These are phyloP conservation scores for Vitis hybrid DNA, from an alignment of 177 flowering plant genomes.

Conservation along the genomic window DNA sequence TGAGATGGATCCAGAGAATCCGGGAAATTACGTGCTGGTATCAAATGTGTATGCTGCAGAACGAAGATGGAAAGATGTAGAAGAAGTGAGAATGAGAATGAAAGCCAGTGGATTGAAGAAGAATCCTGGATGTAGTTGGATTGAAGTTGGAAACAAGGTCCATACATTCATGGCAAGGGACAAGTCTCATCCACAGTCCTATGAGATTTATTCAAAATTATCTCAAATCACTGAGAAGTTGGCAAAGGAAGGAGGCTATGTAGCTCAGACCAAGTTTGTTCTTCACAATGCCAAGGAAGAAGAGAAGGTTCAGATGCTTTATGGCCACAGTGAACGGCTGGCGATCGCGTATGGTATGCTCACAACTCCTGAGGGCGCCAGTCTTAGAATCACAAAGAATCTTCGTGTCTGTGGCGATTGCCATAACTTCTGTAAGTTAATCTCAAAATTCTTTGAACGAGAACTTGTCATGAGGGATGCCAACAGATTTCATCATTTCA, in stretches of 20 bases:
- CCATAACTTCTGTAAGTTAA: constrained; percentile 54
- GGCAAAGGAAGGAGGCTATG: constrained; percentile 51
- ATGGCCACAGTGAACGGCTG: constrained; percentile 78
- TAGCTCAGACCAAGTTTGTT: constrained; percentile 54
- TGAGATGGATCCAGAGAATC: constrained; percentile 48
- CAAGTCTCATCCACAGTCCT: constrained; percentile 55
- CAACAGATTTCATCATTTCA: constrained; percentile 73
- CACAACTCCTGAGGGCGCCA: constrained; percentile 29
- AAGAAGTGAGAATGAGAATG: constrained; percentile 57
- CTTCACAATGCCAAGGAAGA: constrained; percentile 58
- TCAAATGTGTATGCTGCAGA: constrained; percentile 62
- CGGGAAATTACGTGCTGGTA: constrained; percentile 70
- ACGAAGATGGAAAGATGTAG: constrained; percentile 65
- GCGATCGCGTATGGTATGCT: constrained; percentile 69
- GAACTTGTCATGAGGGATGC: constrained; percentile 68
- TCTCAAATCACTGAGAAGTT: constrained; percentile 35
- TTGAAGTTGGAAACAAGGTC: constrained; percentile 55
- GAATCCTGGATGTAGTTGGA: constrained; percentile 86
- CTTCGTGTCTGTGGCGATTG: constrained; percentile 77
- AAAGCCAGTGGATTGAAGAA: constrained; percentile 61
- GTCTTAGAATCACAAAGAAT: constrained; percentile 61
- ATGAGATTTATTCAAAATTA: constrained; percentile 45
- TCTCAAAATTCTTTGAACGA: constrained; percentile 42
- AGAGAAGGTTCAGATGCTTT: constrained; percentile 56
- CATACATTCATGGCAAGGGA: constrained; percentile 64